phyloP scores from a whole-genome alignment of 208 protist species.

The Trypanosoma conorhini region DNA sequence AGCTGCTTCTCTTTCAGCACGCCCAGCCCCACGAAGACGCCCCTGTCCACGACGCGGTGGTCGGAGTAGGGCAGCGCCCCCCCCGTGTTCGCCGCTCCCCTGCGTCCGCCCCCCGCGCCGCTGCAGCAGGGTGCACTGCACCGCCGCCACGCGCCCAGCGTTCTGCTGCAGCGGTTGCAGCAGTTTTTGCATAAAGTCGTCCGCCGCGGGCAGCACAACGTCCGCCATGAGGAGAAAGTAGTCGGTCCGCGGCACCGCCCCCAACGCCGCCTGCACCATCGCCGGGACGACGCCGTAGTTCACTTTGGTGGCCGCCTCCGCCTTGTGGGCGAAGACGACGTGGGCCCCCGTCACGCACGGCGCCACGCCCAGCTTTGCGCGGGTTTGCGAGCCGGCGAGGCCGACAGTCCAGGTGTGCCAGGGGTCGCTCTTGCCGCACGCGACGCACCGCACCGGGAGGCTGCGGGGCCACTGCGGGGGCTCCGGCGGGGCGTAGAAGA shows the following conservation, averaged over 20 bases:
- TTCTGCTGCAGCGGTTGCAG: slow-evolving; percentile 1
- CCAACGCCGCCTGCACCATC: slow-evolving; percentile 2
- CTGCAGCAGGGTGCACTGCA: slow-evolving; percentile 11
- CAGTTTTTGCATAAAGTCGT: slow-evolving; percentile 11
- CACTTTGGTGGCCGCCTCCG: neutral
- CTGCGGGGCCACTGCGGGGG: neutral
- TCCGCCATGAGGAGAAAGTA: slow-evolving; percentile 9
- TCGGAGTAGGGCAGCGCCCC: neutral
- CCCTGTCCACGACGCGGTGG: slow-evolving; percentile 8
- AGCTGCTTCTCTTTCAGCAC: neutral
- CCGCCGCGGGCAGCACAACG: neutral
- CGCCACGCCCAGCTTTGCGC: neutral
- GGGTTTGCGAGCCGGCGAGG: neutral
- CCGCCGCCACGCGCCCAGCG: slow-evolving; percentile 2
- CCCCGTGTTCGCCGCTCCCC: no score
- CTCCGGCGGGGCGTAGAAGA: neutral
- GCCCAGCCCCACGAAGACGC: slow-evolving; percentile 17
- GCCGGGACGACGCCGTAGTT: neutral
- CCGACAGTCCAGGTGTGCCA: slow-evolving; percentile 6
- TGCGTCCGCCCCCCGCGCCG: no score
- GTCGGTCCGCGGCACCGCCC: neutral
- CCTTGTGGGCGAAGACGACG: neutral
- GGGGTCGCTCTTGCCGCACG: neutral
- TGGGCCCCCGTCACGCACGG: slow-evolving; percentile 5
- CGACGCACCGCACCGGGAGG: neutral